These are phyloP conservation scores for Penicillium sp. DNA, from an alignment of 2,329 filamentous ascomycete species.

Conservation along the genomic window DNA sequence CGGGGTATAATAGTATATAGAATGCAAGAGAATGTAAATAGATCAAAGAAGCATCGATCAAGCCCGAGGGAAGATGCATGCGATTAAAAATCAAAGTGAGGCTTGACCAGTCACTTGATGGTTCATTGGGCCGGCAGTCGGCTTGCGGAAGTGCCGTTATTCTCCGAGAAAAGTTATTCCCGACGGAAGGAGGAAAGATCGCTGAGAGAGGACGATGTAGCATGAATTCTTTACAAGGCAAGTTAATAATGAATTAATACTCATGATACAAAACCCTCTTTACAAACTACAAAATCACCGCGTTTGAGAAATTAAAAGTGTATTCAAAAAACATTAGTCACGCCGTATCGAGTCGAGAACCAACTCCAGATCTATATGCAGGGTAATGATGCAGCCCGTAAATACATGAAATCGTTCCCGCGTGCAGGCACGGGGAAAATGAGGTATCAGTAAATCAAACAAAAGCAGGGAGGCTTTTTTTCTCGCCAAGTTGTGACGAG, in stretches of 20 bases:
- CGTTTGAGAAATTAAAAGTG: not conserved
- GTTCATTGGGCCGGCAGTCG: conserved; percentile 10
- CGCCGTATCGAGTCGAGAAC: conserved; percentile 4
- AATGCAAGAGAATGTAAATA: not conserved
- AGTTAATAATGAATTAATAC: not conserved
- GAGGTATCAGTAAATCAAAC: conserved; percentile 17
- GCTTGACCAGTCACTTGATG: not conserved
- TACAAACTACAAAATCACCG: not conserved
- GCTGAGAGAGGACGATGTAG: not conserved
- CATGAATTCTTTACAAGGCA: no score
- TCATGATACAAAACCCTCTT: not conserved
- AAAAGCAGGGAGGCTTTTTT: not conserved
- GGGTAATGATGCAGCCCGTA: conserved; percentile 14
- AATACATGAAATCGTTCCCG: conserved; percentile 14
- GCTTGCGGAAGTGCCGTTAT: conserved; percentile 6
- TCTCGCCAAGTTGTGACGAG: not conserved
- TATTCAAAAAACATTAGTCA: conserved; percentile 1
- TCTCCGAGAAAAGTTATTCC: conserved; percentile 9
- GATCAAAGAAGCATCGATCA: not conserved
- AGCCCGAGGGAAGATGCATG: not conserved
- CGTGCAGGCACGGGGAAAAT: not conserved
- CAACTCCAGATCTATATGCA: conserved; percentile 18
- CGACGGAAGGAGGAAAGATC: not conserved
- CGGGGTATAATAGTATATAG: not conserved
- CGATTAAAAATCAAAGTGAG: conserved; percentile 19